A percentile compares a stretch with the other conserved stretches of the same genome.
Evolutionary conservation across 1,284 basidiomycete species (phyloP).

Genomic region (Puccinia triticina): DNA sequence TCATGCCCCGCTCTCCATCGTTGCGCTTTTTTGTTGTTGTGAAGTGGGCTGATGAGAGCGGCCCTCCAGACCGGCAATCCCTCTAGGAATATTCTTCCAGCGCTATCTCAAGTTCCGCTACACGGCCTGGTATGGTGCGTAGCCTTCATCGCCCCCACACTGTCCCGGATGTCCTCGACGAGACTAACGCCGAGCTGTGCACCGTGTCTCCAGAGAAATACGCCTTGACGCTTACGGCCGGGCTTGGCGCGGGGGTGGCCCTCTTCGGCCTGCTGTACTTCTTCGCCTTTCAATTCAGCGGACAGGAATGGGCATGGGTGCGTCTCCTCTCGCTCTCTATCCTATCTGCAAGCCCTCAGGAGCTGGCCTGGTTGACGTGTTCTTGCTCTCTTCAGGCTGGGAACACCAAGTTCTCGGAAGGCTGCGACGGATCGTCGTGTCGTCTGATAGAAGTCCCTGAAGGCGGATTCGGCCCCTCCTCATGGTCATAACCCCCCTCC

Average conservation of each 20-base stretch:
- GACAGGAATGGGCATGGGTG: constrained; percentile 39
- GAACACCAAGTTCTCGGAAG: constrained; percentile 6
- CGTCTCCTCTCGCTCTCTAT: neutral
- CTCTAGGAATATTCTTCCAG: constrained; percentile 44
- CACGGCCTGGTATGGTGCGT: constrained; percentile 50
- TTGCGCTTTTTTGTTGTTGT: neutral
- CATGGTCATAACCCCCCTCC: neutral
- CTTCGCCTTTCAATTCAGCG: constrained; percentile 48
- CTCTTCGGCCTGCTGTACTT: constrained; percentile 47
- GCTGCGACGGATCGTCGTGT: constrained; percentile 25
- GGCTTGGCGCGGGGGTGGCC: constrained; percentile 42
- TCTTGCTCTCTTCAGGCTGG: constrained; percentile 18
- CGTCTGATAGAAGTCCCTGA: constrained; percentile 22
- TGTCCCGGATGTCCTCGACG: neutral
- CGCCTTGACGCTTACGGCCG: constrained; percentile 37
- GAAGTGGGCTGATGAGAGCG: neutral
- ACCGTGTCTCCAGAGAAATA: constrained; percentile 35
- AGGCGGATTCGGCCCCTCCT: neutral
- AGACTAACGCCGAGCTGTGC: neutral
- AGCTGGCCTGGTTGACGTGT: neutral
- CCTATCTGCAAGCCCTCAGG: neutral
- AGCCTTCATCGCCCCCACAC: neutral
- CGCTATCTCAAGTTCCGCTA: constrained; percentile 44
- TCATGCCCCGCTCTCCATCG: neutral
- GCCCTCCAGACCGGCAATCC: constrained; percentile 30